Evolutionary conservation across 768 basidiomycete genomes (phyloP), one percentile per base, ranked within the genome.

Genomic region (Boletus vermiculosoides): DNA sequence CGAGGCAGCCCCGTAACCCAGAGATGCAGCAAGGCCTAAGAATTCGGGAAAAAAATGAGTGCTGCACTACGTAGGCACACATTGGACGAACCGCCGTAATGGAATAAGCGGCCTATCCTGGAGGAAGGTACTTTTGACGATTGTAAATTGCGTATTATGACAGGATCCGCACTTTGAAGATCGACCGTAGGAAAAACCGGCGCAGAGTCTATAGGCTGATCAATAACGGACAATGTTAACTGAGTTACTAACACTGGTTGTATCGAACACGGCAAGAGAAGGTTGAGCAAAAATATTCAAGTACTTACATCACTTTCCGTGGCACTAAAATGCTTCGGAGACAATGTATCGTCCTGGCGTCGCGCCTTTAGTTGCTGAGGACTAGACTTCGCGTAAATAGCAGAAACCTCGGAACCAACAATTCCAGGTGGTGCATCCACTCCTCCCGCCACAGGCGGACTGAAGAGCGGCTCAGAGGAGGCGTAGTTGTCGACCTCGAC

Each of bases 91-190:
- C 95, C 92, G 64, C 96, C 96, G 57, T 98, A 98, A 63, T 98
- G 96, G 62, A 98, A 91, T 9, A 98, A 68, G 16, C 95, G 81
- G 5, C 93, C 95, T 10, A 98, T 78, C 12, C 88, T 81, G 0
- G 94, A 96, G 0, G 93, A 91, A 16, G 96, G 96, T 0, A 98
- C 94, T 69, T 83, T 91, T 5, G 94, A 96, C 0, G 93, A 85
- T 66, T 86, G 85, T 2, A 92, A 73, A 20, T 79, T 79, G 13
- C 83, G 80, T 4, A 64, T 42, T 20, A 15, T 48, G 8, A 36
- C 30, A 18, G 52, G 50, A 39, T 56, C 49, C 11, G 34, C 15
- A 13, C 28, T 22, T 47, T 25, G 25, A 1, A 55, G 9, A 20
- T 54, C 55, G 11, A 37, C 30, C 37, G 49, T 18, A 36, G 58